A percentile compares a stretch with the other conserved stretches of the same genome.
phyloP scores from a whole-genome alignment of 106 monocot genomes.

The Narthecium ossifragum region DNA sequence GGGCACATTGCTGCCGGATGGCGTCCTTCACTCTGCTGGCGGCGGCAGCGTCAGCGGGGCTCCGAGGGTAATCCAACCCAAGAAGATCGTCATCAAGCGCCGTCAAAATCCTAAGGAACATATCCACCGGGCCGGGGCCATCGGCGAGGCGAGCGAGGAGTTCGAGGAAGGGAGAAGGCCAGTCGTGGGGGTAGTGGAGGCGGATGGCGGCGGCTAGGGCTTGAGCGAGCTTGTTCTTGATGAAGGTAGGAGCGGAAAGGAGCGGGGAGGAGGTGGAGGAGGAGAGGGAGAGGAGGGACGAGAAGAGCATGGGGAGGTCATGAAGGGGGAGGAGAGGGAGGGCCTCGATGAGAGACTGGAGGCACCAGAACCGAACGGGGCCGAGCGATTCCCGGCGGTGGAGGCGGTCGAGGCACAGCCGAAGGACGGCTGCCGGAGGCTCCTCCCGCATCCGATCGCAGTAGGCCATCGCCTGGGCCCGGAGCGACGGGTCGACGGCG shows the following conservation, averaged over 20 bases:
- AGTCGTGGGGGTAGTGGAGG: conserved; percentile 57
- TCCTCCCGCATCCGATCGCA: conserved; percentile 24
- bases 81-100: conserved; percentile 75
- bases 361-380: conserved; percentile 76
- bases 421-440: conserved; percentile 41
- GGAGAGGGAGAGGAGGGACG: conserved; percentile 47
- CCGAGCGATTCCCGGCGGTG: conserved; percentile 22
- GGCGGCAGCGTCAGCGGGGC: conserved; percentile 36
- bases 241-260: conserved; percentile 44
- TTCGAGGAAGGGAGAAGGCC: conserved; percentile 50
- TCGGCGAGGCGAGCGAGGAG: conserved; percentile 34
- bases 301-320: conserved; percentile 42
- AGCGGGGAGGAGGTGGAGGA: conserved; percentile 13
- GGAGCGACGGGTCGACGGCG: conserved; percentile 32
- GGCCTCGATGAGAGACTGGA: conserved; percentile 60
- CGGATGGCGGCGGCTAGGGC: conserved; percentile 48
- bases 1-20: conserved; percentile 74
- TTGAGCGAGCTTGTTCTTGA: conserved; percentile 88
- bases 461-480: conserved; percentile 58
- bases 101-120: conserved; percentile 52
- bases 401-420: conserved; percentile 68
- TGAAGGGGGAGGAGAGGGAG: conserved; percentile 29
- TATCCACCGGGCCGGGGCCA: conserved; percentile 35
- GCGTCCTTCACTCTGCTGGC: conserved; percentile 76
- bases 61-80: conserved; percentile 74